phyloP scores from a whole-genome alignment of 805 yeast species.

The Wickerhamomyces silvicola region DNA sequence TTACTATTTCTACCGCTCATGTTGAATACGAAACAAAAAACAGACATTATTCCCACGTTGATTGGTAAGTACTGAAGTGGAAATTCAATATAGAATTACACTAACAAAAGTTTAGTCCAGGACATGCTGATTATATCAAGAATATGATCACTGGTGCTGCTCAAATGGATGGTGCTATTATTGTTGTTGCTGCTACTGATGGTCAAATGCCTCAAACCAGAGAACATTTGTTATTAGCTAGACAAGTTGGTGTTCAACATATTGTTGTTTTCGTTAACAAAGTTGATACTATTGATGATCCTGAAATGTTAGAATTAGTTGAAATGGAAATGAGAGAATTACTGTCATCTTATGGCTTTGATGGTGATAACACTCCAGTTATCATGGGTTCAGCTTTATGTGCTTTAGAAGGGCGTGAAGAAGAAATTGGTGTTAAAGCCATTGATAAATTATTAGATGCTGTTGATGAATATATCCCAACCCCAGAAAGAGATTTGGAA shows the following conservation, averaged over 20 bases:
- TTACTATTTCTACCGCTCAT: constrained; percentile 95
- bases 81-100: not conserved
- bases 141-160: constrained; percentile 99
- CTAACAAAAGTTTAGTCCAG: constrained; percentile 46
- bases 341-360: constrained; percentile 85
- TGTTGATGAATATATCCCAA: constrained; percentile 91
- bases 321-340: constrained; percentile 99
- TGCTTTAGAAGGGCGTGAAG: constrained; percentile 82
- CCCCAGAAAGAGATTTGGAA: constrained; percentile 93
- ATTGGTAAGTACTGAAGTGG: too few species aligned
- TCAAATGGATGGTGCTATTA: constrained; percentile 99
- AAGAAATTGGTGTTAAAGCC: constrained; percentile 88
- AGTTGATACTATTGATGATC: constrained; percentile 96
- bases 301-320: constrained; percentile 98
- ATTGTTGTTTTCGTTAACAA: constrained; percentile 97
- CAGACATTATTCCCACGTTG: constrained; percentile 97
- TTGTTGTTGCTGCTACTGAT: constrained; percentile 98
- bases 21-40: constrained; percentile 93
- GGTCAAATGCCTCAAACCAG: constrained; percentile 99
- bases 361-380: constrained; percentile 97
- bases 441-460: constrained; percentile 81
- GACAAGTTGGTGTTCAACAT: constrained; percentile 99
- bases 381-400: constrained; percentile 98
- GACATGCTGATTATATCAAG: constrained; percentile 98
- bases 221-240: constrained; percentile 95